These are phyloP conservation scores for Eucalyptus pumila DNA, from an alignment of 345 rosid genomes.

Conservation along the genomic window DNA sequence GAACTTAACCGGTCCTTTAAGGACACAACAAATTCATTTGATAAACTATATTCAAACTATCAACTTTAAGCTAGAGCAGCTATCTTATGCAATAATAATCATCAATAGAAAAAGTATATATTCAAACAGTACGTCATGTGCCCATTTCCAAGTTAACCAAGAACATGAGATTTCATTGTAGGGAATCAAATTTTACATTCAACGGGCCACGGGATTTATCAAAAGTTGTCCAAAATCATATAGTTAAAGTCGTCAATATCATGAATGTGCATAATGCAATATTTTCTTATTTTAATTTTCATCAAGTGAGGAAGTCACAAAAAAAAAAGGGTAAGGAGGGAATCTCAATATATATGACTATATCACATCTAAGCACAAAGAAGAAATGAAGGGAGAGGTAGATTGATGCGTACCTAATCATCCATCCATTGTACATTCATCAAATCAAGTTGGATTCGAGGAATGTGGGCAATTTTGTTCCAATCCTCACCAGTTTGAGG, in stretches of 20 bases:
- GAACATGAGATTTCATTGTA: fast-evolving
- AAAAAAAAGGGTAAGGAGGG: neutral
- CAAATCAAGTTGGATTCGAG: fast-evolving
- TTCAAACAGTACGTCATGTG: too few species aligned
- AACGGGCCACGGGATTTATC: neutral
- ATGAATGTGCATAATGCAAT: neutral
- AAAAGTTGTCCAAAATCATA: neutral
- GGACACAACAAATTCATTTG: neutral
- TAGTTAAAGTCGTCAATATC: too few species aligned
- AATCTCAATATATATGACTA: neutral
- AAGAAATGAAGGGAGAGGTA: neutral
- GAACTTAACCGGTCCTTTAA: neutral
- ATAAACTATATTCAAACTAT: neutral
- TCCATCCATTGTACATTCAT: neutral
- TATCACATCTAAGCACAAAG: neutral
- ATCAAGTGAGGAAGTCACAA: too few species aligned
- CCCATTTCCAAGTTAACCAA: neutral
- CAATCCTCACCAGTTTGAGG: neutral
- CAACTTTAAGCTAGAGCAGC: neutral
- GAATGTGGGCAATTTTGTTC: neutral
- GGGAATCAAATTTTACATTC: neutral
- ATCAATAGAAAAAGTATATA: neutral
- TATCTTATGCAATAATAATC: too few species aligned
- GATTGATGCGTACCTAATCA: neutral
- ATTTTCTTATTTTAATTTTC: neutral